These are phyloP conservation scores for Ceratobasidium papillatum DNA, from an alignment of 1,284 basidiomycete genomes.

Conservation along the genomic window DNA sequence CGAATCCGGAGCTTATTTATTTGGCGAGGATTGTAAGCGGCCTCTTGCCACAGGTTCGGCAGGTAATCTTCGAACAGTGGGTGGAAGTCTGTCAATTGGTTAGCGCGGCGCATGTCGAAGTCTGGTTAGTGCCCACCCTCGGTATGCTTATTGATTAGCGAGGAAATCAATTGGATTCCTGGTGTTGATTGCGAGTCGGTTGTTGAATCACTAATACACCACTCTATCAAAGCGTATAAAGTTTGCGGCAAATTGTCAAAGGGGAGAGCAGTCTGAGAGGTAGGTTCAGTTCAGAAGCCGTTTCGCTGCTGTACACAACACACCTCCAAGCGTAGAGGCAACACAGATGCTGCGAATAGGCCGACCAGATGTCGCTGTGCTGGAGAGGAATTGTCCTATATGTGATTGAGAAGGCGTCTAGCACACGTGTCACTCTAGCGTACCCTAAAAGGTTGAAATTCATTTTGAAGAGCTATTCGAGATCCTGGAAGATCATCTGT, in stretches of 20 bases:
- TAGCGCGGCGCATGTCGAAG: background rate
- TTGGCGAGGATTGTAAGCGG: slow-evolving; percentile 37
- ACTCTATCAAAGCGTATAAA: slow-evolving; percentile 64
- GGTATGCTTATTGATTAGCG: slow-evolving; percentile 78
- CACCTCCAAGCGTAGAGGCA: slow-evolving; percentile 73
- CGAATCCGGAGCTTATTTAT: slow-evolving; percentile 45
- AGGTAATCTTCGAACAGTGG: slow-evolving; percentile 48
- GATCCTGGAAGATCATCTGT: background rate
- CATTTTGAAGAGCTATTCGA: background rate
- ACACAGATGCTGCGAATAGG: slow-evolving; percentile 71
- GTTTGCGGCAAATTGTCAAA: slow-evolving; percentile 61
- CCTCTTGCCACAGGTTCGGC: slow-evolving; percentile 41
- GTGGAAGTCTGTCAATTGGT: background rate
- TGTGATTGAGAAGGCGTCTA: background rate
- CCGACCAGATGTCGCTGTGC: slow-evolving; percentile 68
- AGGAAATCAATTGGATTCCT: slow-evolving; percentile 68
- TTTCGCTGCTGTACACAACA: slow-evolving; percentile 34
- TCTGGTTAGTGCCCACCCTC: slow-evolving; percentile 58
- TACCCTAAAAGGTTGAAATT: slow-evolving; percentile 58
- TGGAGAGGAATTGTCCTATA: slow-evolving; percentile 58
- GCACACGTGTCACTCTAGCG: slow-evolving; percentile 7
- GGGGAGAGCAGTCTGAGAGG: slow-evolving; percentile 60
- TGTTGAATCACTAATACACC: slow-evolving; percentile 63
- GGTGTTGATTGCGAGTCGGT: slow-evolving; percentile 67
- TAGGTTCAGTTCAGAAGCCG: slow-evolving; percentile 3